Conservation (phyloP, 164 flowering plant species). For the Pachysandra terminalis region DNA sequence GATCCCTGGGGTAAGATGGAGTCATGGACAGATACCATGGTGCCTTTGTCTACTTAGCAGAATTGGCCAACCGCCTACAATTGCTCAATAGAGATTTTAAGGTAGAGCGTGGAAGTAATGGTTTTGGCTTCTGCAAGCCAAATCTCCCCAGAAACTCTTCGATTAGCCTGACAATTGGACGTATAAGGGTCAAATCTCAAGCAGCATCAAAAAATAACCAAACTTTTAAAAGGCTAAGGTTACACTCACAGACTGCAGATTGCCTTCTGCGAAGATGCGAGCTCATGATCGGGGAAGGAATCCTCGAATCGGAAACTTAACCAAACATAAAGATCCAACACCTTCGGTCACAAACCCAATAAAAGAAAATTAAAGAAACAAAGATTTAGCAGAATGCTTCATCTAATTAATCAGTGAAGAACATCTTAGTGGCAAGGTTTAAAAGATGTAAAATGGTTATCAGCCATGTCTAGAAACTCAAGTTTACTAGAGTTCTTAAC, state of each 20-base stretch:
- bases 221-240: background rate
- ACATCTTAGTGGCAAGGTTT: too few relatives aligned
- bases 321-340: slow-evolving; percentile 95
- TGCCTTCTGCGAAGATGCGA: slow-evolving; percentile 82
- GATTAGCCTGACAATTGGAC: slow-evolving; percentile 52
- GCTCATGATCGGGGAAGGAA: slow-evolving; percentile 80
- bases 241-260: slow-evolving; percentile 77
- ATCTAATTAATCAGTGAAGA: too few relatives aligned
- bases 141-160: slow-evolving; percentile 77
- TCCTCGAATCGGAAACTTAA: slow-evolving; percentile 88
- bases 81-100: slow-evolving; percentile 12
- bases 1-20: too few relatives aligned
- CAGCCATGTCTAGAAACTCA: too few relatives aligned
- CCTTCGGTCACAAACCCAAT: slow-evolving; percentile 37
- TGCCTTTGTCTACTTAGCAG: too few relatives aligned
- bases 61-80: too few relatives aligned
- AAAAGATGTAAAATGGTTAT: too few relatives aligned
- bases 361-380: background rate
- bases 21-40: too few relatives aligned
- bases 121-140: slow-evolving; percentile 58
- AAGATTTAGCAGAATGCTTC: too few relatives aligned
- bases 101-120: slow-evolving; percentile 12
- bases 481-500: too few relatives aligned
- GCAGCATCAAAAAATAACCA: background rate
- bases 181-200: background rate